phyloP scores from a whole-genome alignment of 2,329 filamentous ascomycete species.

The Thermochaetoides dissita region DNA sequence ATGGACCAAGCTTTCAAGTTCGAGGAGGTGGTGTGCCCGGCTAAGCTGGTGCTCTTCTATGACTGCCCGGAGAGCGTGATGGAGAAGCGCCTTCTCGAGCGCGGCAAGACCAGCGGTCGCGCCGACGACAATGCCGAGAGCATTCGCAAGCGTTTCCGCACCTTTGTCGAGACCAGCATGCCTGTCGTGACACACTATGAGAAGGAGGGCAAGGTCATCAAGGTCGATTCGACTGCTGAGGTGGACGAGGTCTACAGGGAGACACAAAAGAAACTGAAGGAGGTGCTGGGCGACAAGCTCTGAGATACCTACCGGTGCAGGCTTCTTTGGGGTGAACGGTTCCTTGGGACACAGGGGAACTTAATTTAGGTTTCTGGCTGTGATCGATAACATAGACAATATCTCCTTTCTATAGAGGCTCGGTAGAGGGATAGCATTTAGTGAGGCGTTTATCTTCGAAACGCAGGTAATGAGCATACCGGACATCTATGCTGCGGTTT shows the following conservation, averaged over 20 bases:
- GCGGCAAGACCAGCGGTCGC: slow-evolving; percentile 84
- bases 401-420: no score
- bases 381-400: no score
- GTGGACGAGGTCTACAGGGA: slow-evolving; percentile 48
- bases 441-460: no score
- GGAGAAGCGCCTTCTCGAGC: slow-evolving; percentile 68
- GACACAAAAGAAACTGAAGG: slow-evolving; percentile 36
- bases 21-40: slow-evolving; percentile 74
- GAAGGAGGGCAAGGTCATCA: slow-evolving; percentile 62
- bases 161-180: slow-evolving; percentile 93
- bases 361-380: no score
- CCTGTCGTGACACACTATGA: slow-evolving; percentile 83
- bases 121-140: slow-evolving; percentile 89
- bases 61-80: slow-evolving; percentile 85
- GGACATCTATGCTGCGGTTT: no score
- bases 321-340: no score
- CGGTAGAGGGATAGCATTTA: no score
- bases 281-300: slow-evolving; percentile 33
- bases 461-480: no score
- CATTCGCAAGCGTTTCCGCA: slow-evolving; percentile 91
- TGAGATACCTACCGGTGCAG: slow-evolving; percentile 8
- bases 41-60: slow-evolving; percentile 80
- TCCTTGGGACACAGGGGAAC: no score
- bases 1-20: slow-evolving; percentile 94
- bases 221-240: slow-evolving; percentile 55